Evolutionary conservation across 2,329 filamentous ascomycete genomes (phyloP).

Genomic region (Cadophora malorum): DNA sequence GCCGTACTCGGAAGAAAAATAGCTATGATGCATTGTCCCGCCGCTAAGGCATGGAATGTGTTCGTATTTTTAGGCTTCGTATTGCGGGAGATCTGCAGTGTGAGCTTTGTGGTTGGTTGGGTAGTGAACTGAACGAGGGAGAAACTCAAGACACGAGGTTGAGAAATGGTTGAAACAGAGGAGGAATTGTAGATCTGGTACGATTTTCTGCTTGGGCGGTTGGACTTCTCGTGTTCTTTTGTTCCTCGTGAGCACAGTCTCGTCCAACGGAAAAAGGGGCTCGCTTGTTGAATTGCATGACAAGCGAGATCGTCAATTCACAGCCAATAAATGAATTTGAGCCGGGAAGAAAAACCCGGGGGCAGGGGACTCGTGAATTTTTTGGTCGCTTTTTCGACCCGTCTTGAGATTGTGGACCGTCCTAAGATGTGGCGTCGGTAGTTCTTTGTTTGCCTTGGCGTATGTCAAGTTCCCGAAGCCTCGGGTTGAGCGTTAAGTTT

Average conservation of each 20-base stretch:
- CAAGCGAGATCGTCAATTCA: constrained; percentile 1
- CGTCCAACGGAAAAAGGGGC: neutral
- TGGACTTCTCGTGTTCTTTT: constrained; percentile 10
- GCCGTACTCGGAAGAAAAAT: neutral
- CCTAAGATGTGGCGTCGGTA: neutral
- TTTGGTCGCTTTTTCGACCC: neutral
- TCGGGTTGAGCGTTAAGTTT: neutral
- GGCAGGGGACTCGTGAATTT: neutral
- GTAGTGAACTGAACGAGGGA: neutral
- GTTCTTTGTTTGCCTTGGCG: constrained; percentile 1
- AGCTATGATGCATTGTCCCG: constrained; percentile 16
- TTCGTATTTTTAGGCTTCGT: constrained; percentile 21
- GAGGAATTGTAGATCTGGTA: constrained; percentile 4
- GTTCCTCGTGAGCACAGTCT: neutral
- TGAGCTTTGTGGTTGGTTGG: neutral
- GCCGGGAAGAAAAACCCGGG: neutral
- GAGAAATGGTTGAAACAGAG: too few relatives aligned
- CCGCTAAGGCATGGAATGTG: neutral
- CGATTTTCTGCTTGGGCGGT: neutral
- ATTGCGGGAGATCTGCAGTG: constrained; percentile 20
- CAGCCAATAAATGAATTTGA: neutral
- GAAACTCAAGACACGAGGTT: neutral
- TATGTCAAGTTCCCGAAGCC: constrained; percentile 8
- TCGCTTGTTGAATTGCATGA: constrained; percentile 3
- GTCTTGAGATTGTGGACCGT: neutral